A percentile compares a stretch with the other conserved stretches of the same genome.
These are phyloP conservation scores for Asterionellopsis glacialis DNA, from an alignment of 108 stramenopile species.

Conservation along the genomic window DNA sequence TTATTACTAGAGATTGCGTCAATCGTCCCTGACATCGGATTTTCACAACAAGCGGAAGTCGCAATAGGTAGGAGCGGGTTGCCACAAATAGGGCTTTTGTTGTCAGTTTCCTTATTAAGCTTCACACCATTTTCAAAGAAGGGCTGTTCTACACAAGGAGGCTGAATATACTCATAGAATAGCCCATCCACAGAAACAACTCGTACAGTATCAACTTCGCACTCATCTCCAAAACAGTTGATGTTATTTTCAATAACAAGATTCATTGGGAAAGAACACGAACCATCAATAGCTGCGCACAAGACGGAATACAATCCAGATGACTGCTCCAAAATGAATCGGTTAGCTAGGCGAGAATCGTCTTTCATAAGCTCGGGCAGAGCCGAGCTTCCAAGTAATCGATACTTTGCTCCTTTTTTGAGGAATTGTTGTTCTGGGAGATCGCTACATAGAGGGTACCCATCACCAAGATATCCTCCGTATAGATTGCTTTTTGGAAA, in stretches of 20 bases:
- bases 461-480: conserved; percentile 65
- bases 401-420: conserved; percentile 39
- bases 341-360: conserved; percentile 11
- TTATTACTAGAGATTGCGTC: background rate
- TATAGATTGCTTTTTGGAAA: conserved; percentile 58
- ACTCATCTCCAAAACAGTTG: conserved; percentile 4
- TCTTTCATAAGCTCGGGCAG: conserved; percentile 2
- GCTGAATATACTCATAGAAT: conserved; percentile 55
- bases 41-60: conserved; percentile 8
- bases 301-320: background rate
- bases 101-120: background rate
- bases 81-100: background rate
- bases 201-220: conserved; percentile 26
- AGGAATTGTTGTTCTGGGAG: conserved; percentile 50
- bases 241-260: conserved; percentile 4
- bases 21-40: background rate
- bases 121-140: conserved; percentile 31
- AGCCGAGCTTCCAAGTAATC: conserved; percentile 24
- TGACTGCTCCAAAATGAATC: background rate
- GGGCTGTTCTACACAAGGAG: conserved; percentile 53
- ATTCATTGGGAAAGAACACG: conserved; percentile 23
- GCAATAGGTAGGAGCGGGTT: conserved; percentile 13
- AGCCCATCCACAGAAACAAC: conserved; percentile 40
- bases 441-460: conserved; percentile 39
- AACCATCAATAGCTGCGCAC: background rate